Conservation (phyloP, 208 protist genomes). For the Leishmania arabica region DNA sequence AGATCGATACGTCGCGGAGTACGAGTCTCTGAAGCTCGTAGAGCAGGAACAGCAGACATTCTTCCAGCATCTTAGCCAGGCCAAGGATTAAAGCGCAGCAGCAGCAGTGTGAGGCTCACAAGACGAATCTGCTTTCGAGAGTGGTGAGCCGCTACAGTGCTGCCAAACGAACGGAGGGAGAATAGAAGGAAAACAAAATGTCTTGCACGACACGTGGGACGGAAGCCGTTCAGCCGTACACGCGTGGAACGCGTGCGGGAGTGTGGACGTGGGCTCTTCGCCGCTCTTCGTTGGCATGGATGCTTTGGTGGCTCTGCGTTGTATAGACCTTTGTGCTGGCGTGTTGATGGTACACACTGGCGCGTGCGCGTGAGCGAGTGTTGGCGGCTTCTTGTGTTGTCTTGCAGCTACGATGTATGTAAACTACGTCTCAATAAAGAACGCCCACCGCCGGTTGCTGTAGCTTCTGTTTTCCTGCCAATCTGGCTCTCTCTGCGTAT, state of each 20-base stretch:
- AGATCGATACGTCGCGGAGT: constrained; percentile 89
- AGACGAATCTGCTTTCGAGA: neutral
- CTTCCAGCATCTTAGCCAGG: constrained; percentile 81
- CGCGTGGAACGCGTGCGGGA: neutral
- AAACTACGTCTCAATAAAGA: neutral
- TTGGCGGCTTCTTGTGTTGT: neutral
- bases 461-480: neutral
- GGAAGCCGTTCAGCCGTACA: neutral
- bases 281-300: neutral
- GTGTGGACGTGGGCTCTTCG: neutral
- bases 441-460: neutral
- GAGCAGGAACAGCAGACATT: constrained; percentile 83
- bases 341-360: neutral
- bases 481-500: neutral
- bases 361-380: neutral
- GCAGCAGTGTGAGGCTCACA: neutral
- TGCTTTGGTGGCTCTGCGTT: neutral
- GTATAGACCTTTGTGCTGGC: neutral
- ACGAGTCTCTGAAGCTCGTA: constrained; percentile 82
- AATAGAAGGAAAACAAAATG: neutral
- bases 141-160: neutral
- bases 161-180: neutral
- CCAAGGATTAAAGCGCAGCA: constrained; percentile 35
- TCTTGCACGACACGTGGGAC: neutral
- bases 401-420: neutral